A percentile compares a stretch with the other conserved stretches of the same genome.
These are phyloP conservation scores for Phytophthora cactorum DNA, from an alignment of 352 stramenopile genomes.

Conservation along the genomic window DNA sequence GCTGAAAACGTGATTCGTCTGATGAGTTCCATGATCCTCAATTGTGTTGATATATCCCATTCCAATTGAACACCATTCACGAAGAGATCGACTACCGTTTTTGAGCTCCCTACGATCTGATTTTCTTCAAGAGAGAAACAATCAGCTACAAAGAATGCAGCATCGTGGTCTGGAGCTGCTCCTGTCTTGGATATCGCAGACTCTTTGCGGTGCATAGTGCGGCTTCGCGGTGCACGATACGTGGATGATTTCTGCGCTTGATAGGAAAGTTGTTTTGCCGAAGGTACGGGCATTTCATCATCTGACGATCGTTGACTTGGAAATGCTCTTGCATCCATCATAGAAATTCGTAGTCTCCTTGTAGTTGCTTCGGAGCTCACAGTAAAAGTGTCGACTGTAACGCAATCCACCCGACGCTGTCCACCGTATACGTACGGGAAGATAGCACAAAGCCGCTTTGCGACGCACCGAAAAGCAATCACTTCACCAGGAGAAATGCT, in stretches of 20 bases:
- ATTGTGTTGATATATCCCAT: conserved; percentile 62
- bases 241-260: conserved; percentile 20
- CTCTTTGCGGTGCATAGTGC: not conserved
- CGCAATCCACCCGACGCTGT: conserved; percentile 48
- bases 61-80: conserved; percentile 48
- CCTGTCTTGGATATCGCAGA: not conserved
- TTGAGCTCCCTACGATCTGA: conserved; percentile 42
- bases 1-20: conserved; percentile 67
- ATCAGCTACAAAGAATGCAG: conserved; percentile 55
- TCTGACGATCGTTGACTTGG: conserved; percentile 15
- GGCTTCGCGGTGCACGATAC: conserved; percentile 16
- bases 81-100: conserved; percentile 75
- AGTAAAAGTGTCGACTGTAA: conserved; percentile 64
- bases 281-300: conserved; percentile 4
- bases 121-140: conserved; percentile 78
- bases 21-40: conserved; percentile 71
- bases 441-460: conserved; percentile 61
- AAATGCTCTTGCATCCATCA: conserved; percentile 46
- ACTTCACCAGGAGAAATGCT: conserved; percentile 40
- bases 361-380: conserved; percentile 69
- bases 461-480: conserved; percentile 65
- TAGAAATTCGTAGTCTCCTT: conserved; percentile 58
- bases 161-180: not conserved
- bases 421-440: conserved; percentile 49
- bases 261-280: conserved; percentile 3